phyloP scores from a whole-genome alignment of 2,329 filamentous ascomycete genomes.

The Didymella exigua region DNA sequence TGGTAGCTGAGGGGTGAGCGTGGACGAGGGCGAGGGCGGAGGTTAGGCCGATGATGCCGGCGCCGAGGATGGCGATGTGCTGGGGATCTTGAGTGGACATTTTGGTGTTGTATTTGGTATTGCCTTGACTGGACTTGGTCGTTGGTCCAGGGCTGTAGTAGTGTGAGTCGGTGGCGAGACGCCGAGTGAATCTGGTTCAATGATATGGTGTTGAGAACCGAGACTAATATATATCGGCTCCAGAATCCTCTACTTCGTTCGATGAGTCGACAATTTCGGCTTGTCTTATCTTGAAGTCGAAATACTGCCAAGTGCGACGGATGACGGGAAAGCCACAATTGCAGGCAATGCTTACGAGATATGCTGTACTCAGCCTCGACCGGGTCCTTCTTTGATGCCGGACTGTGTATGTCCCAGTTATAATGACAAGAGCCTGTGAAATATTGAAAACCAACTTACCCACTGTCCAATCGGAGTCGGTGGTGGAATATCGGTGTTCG shows the following conservation, averaged over 20 bases:
- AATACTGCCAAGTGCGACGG: constrained; percentile 14
- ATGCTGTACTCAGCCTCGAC: not conserved
- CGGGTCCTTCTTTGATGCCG: not conserved
- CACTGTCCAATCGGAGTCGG: constrained; percentile 5
- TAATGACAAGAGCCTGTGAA: not conserved
- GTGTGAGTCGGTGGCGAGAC: not conserved
- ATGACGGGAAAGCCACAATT: constrained; percentile 3
- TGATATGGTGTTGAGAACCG: not conserved
- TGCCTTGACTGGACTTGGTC: not conserved
- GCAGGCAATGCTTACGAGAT: not conserved
- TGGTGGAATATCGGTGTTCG: constrained; percentile 4
- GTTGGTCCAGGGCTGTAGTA: not conserved
- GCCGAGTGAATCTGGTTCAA: not conserved
- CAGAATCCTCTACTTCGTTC: not conserved
- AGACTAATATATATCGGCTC: not conserved
- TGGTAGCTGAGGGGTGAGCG: constrained; percentile 57
- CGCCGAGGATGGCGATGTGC: constrained; percentile 50
- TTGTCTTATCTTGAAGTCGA: constrained; percentile 1
- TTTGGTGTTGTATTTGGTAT: not conserved
- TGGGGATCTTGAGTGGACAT: constrained; percentile 21
- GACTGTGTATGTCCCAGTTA: not conserved
- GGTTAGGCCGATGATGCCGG: constrained; percentile 70
- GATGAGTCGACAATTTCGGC: not conserved
- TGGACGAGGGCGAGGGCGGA: constrained; percentile 66
- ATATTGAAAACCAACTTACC: not conserved